Conservation (phyloP, 768 basidiomycete genomes). For the Mycena polygramma region DNA sequence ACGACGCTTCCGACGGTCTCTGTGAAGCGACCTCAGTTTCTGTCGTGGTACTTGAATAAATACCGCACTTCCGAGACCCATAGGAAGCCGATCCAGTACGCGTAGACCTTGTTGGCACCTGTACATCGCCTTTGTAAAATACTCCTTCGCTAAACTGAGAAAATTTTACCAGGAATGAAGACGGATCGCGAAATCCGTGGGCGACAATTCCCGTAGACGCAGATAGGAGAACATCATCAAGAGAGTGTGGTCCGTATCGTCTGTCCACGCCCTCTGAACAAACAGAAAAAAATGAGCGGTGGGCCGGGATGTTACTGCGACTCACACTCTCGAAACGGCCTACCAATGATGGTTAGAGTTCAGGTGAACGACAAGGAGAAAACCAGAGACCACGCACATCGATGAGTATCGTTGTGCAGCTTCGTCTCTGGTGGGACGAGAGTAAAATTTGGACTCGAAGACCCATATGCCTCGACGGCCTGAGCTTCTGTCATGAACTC, state of each 20-base stretch:
- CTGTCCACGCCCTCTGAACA: slow-evolving; percentile 40
- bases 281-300: not conserved
- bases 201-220: slow-evolving; percentile 33
- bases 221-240: slow-evolving; percentile 40
- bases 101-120: slow-evolving; percentile 40
- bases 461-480: slow-evolving; percentile 32
- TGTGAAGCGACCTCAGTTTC: not conserved
- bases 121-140: not conserved
- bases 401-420: slow-evolving; percentile 36
- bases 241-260: slow-evolving; percentile 41
- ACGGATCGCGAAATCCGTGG: slow-evolving; percentile 36
- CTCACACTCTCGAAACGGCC: slow-evolving; percentile 37
- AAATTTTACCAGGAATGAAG: slow-evolving; percentile 33
- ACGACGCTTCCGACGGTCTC: slow-evolving; percentile 40
- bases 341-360: not conserved
- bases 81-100: slow-evolving; percentile 39
- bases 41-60: not conserved
- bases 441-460: slow-evolving; percentile 25
- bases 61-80: slow-evolving; percentile 40
- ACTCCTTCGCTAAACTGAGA: not conserved
- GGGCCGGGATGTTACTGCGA: not conserved
- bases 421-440: slow-evolving; percentile 35
- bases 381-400: slow-evolving; percentile 26
- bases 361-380: not conserved
- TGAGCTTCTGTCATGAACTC: slow-evolving; percentile 40